Evolutionary conservation across 2,329 filamentous ascomycete genomes (phyloP), one percentile per base, ranked within the genome.

Genomic region (Ustilaginoidea virens): DNA sequence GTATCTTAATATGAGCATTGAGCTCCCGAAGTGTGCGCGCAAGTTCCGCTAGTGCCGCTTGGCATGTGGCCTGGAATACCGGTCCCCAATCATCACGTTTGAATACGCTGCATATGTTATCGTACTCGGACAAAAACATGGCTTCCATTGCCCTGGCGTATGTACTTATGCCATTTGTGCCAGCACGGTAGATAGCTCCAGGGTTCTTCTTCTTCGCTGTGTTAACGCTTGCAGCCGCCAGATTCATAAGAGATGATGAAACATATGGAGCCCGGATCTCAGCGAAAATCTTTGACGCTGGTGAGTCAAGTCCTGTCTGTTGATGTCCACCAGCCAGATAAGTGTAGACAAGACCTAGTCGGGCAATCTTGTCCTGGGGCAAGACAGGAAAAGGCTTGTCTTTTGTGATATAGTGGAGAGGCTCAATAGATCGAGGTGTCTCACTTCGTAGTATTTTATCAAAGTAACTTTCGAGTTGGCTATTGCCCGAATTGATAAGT

Each of bases 341-440:
- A 5, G 71, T 68, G 43, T 83, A 83, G 38, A 94, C 76, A n/a
- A 83, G 64, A 19, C 78, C 73, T 11, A 96, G 55, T 17, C 75
- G 69, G n/a, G 74, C 72, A 16, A 80, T 67, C 36, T 77, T 80
- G 31, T 90, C 81, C 38, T 79, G 71, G 1, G 78, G 66, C 17
- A 96, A 66, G 7, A 76, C 63, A 7, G 90, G 90, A 43, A 96
- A 98, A 1, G 80, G 72, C 48, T 64, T 69, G 60, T 83, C 72
- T 54, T 96, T 96, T 12, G 85, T 94, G 43, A 94, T 77, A 47
- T 78, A 94, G 52, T 93, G 81, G 25, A 98, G 60, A 6, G 90
- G 86, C 47, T 98, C 90, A 28, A 96, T 69, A 3, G 80, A 71
- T 28, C 71, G 70, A 10, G 81, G 77, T 22, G 86, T 82, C 41